These are phyloP conservation scores for Pseudocercospora fuligena DNA, from an alignment of 2,329 filamentous ascomycete species.

Conservation along the genomic window DNA sequence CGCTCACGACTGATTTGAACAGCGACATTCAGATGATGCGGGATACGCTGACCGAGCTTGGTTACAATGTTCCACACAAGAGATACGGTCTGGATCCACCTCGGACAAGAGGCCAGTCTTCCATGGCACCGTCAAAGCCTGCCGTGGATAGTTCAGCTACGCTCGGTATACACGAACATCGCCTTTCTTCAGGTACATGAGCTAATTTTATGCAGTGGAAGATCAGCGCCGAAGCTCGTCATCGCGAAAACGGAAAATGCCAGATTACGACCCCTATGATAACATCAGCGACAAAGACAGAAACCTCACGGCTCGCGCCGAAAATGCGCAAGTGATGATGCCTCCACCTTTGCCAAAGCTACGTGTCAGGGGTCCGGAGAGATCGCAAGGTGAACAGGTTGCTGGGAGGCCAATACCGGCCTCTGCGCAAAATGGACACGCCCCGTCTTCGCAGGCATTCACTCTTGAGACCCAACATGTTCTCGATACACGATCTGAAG, in stretches of 20 bases:
- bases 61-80: constrained; percentile 35
- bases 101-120: background rate
- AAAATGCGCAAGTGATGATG: constrained; percentile 4
- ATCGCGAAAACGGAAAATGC: constrained; percentile 41
- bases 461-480: background rate
- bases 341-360: constrained; percentile 14
- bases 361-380: background rate
- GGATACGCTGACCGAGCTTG: constrained; percentile 35
- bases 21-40: constrained; percentile 41
- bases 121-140: constrained; percentile 1
- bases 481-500: background rate
- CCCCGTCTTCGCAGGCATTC: background rate
- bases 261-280: constrained; percentile 26
- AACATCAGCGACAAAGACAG: constrained; percentile 22
- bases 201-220: constrained; percentile 19
- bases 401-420: background rate
- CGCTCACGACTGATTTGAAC: constrained; percentile 5
- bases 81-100: constrained; percentile 30
- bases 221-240: constrained; percentile 31
- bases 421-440: background rate
- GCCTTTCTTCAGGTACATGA: background rate
- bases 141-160: constrained; percentile 24
- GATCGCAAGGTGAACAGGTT: background rate
- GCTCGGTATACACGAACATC: constrained; percentile 14
- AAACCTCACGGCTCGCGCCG: background rate